Percentiles rank a stretch among this genome's conserved stretches.
Evolutionary conservation across 169 alveolate species (phyloP).

Genomic region (Eimeria acervulina): DNA sequence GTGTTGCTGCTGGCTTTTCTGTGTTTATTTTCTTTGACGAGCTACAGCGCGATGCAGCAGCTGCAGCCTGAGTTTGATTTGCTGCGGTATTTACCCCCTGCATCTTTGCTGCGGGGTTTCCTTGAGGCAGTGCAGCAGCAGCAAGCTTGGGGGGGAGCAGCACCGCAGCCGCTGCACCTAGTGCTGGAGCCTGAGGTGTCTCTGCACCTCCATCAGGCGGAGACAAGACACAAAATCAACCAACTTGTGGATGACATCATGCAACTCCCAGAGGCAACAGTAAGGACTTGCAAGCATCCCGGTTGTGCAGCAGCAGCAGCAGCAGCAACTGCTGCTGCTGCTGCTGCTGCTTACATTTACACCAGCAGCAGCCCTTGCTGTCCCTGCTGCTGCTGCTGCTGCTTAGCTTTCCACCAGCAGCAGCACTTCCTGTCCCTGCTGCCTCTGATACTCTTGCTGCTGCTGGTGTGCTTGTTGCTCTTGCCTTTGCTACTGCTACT

Average conservation of each 20-base stretch:
- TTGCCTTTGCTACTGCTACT: background rate
- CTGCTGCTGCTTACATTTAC: conserved; percentile 3
- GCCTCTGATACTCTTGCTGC: background rate
- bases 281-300: background rate
- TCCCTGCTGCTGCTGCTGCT: background rate
- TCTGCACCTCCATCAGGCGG: conserved; percentile 28
- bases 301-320: background rate
- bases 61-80: conserved; percentile 35
- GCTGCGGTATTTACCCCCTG: conserved; percentile 38
- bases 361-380: background rate
- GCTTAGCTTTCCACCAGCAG: background rate
- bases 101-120: conserved; percentile 31
- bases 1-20: background rate
- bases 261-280: conserved; percentile 56
- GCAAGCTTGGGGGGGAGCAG: conserved; percentile 49
- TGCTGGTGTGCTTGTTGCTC: background rate
- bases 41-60: conserved; percentile 32
- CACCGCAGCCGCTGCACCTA: conserved; percentile 35
- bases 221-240: background rate
- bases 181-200: conserved; percentile 30
- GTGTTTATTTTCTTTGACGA: conserved; percentile 10
- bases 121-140: conserved; percentile 54
- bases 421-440: background rate
- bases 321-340: conserved; percentile 35
- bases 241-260: background rate